Conservation (phyloP, 2,329 filamentous ascomycete genomes). For the Tympanopsis confertula region DNA sequence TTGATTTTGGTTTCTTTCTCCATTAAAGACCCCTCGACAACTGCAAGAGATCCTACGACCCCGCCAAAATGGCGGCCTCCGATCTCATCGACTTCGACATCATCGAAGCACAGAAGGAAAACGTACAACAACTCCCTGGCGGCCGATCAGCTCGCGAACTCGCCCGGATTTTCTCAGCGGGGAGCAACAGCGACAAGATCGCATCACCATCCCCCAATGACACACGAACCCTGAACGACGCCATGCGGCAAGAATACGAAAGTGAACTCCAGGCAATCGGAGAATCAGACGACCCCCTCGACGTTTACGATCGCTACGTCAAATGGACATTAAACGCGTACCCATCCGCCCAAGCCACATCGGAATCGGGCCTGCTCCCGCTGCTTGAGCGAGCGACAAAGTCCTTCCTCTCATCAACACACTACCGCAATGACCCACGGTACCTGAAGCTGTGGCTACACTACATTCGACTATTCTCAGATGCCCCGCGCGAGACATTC, state of each 20-base stretch:
- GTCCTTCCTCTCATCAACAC: slow-evolving; percentile 68
- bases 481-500: slow-evolving; percentile 85
- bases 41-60: not conserved
- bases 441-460: slow-evolving; percentile 90
- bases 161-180: slow-evolving; percentile 67
- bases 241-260: slow-evolving; percentile 74
- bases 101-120: slow-evolving; percentile 95
- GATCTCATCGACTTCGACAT: slow-evolving; percentile 71
- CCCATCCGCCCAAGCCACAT: slow-evolving; percentile 81
- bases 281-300: slow-evolving; percentile 88
- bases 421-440: slow-evolving; percentile 90
- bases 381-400: slow-evolving; percentile 89
- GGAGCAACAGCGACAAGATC: slow-evolving; percentile 38
- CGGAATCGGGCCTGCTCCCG: slow-evolving; percentile 78
- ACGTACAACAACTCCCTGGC: slow-evolving; percentile 85
- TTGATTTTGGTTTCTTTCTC: no score
- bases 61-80: slow-evolving; percentile 29
- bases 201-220: slow-evolving; percentile 1
- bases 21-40: no score
- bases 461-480: slow-evolving; percentile 86
- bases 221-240: slow-evolving; percentile 60
- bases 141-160: slow-evolving; percentile 82
- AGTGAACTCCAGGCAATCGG: slow-evolving; percentile 65
- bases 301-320: slow-evolving; percentile 91
- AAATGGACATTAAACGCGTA: slow-evolving; percentile 95